phyloP scores from a whole-genome alignment of 2,329 filamentous ascomycete genomes.

The Colletotrichum liriopes region DNA sequence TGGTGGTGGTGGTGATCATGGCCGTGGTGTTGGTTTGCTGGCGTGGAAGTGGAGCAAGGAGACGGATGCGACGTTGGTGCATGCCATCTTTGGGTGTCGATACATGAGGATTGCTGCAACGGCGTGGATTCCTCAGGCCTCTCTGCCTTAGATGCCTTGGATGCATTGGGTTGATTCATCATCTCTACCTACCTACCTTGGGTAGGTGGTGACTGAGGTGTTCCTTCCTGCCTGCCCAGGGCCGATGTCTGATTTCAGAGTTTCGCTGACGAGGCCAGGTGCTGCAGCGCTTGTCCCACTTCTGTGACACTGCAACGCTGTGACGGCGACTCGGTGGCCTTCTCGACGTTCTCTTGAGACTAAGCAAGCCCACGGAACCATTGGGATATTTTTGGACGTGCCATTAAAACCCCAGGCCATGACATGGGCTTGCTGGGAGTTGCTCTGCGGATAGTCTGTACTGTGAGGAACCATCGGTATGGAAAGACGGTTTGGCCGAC shows the following conservation, averaged over 20 bases:
- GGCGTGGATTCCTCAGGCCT: slow-evolving; percentile 21
- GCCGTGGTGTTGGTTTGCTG: slow-evolving; percentile 28
- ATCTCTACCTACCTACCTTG: not conserved
- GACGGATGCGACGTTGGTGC: slow-evolving; percentile 22
- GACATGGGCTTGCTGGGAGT: not conserved
- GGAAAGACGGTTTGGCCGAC: not conserved
- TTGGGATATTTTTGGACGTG: slow-evolving; percentile 38
- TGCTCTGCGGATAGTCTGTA: not conserved
- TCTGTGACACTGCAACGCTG: slow-evolving; percentile 41
- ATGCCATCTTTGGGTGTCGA: slow-evolving; percentile 31
- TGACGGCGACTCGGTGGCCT: slow-evolving; percentile 31
- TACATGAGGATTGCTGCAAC: slow-evolving; percentile 27
- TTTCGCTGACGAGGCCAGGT: slow-evolving; percentile 19
- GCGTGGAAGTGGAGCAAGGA: slow-evolving; percentile 25
- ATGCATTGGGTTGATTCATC: not conserved
- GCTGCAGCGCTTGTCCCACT: slow-evolving; percentile 33
- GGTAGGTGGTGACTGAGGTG: not conserved
- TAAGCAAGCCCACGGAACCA: slow-evolving; percentile 7
- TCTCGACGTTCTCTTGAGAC: slow-evolving; percentile 27
- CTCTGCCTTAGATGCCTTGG: not conserved
- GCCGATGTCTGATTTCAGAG: slow-evolving; percentile 12
- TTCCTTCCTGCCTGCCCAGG: slow-evolving; percentile 3
- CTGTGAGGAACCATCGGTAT: not conserved
- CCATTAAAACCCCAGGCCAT: slow-evolving; percentile 9
- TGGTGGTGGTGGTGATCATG: slow-evolving; percentile 4